These are phyloP conservation scores for Hygrophila difformis DNA, from an alignment of 257 asterid species.

Conservation along the genomic window DNA sequence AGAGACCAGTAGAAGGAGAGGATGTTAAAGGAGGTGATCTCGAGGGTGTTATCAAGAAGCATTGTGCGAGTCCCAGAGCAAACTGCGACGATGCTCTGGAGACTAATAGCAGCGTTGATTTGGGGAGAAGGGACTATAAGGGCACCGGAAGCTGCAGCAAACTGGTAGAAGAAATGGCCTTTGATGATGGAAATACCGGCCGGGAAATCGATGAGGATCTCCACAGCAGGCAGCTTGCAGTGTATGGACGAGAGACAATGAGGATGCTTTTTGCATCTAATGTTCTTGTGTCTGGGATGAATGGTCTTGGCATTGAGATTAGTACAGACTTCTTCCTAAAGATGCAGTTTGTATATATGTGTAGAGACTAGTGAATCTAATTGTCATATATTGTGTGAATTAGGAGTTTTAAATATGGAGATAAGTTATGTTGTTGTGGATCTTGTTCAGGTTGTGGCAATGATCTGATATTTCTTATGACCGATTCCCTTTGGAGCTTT, in stretches of 20 bases:
- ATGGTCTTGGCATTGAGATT: constrained; percentile 88
- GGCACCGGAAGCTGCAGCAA: constrained; percentile 27
- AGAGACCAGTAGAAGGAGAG: constrained; percentile 91
- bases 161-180: constrained; percentile 74
- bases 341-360: neutral
- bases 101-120: constrained; percentile 17
- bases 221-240: constrained; percentile 95
- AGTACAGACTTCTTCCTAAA: constrained; percentile 29
- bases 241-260: constrained; percentile 95
- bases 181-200: constrained; percentile 64
- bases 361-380: neutral
- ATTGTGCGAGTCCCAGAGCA: constrained; percentile 29
- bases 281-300: constrained; percentile 81
- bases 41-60: constrained; percentile 45
- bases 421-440: neutral
- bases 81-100: constrained; percentile 20
- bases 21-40: constrained; percentile 54
- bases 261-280: constrained; percentile 75
- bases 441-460: neutral
- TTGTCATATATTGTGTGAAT: too few relatives aligned
- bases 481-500: constrained; percentile 1
- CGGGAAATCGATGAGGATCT: constrained; percentile 93
- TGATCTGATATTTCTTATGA: neutral
- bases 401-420: neutral
- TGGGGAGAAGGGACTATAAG: constrained; percentile 32